A percentile compares a stretch with the other conserved stretches of the same genome.
Conservation (phyloP, 78 protist genomes). For the Dictyostelium discoideum region DNA sequence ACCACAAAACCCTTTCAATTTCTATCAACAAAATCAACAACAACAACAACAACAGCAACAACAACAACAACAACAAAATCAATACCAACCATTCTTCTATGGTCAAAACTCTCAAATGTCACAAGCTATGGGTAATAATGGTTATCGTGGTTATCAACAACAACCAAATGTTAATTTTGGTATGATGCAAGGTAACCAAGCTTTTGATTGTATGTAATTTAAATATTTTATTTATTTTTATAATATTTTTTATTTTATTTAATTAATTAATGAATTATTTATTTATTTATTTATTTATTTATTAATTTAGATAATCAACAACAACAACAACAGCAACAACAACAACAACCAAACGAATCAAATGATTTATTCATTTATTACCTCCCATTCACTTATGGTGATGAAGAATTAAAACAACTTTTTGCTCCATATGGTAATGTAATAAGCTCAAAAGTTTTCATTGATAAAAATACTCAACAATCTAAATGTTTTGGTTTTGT, state of each 20-base stretch:
- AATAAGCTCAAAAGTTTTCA: slow-evolving; percentile 85
- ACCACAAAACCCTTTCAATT: neutral
- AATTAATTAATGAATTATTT: neutral
- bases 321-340: slow-evolving; percentile 25
- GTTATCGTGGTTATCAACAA: slow-evolving; percentile 2
- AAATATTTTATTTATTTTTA: no score
- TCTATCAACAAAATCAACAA: neutral
- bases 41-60: neutral
- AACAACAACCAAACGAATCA: slow-evolving; percentile 42
- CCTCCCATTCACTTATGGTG: slow-evolving; percentile 85
- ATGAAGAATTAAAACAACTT: slow-evolving; percentile 69
- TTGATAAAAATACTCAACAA: slow-evolving; percentile 86
- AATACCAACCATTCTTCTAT: slow-evolving; percentile 19
- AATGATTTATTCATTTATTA: slow-evolving; percentile 90
- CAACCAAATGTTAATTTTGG: slow-evolving; percentile 3
- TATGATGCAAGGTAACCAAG: slow-evolving; percentile 26
- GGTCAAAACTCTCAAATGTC: slow-evolving; percentile 22
- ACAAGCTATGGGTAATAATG: slow-evolving; percentile 1
- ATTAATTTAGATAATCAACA: neutral
- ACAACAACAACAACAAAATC: neutral
- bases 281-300: no score
- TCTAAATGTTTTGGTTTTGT: slow-evolving; percentile 93
- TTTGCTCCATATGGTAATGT: slow-evolving; percentile 87
- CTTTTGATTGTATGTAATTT: slow-evolving; percentile 19
- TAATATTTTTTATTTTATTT: neutral